Evolutionary conservation across 2,329 filamentous ascomycete genomes (phyloP), one percentile per base, ranked within the genome.

Genomic region (Neopestalotiopsis sp.): DNA sequence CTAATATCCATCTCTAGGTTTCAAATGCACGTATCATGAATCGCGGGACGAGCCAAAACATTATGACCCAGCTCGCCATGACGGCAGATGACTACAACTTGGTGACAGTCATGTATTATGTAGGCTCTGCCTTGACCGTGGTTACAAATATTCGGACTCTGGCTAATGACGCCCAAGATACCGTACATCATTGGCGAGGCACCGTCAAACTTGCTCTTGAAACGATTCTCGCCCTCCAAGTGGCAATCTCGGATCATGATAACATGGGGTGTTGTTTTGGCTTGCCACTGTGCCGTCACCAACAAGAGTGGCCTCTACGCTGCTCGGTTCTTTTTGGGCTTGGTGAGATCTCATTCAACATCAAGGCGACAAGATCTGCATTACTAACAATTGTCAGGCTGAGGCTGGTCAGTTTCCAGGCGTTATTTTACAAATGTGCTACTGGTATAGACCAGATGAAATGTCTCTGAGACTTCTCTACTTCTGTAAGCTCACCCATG

Each of bases 401-500:
- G 81, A 83, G 66, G 80, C 81, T 2, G 81, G 81, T 10, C 77
- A 81, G 74, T 84, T 81, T 66, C 81, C 82, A 1, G 81, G 82
- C 0, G 77, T 84, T 10, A 77, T 83, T 17, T 67, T 84, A 4
- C 83, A 84, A 68, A 78, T 84, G 75, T 81, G 79, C 1, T 84
- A 84, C 69, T 85, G 83, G 83, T 85, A 85, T 68, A 76, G 84
- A 4, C 81, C 82, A 0, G 84, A 85, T 66, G 84, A 85, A 69
- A 82, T 85, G 78, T 80, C 81, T 14, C 75, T 82, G 2, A 79
- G 83, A 9, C 71, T 86, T 0, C 73, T 85, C 4, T 85, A 83
- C 68, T 84, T 84, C 68, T 84, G 82, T 83, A 72, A 64, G 79
- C 71, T 17, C 7, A 49, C 17, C 30, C 7, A 17, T 9, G 3